Evolutionary conservation across 2,329 filamentous ascomycete genomes (phyloP), one percentile per base, ranked within the genome.

Genomic region (Colletotrichum sp.): DNA sequence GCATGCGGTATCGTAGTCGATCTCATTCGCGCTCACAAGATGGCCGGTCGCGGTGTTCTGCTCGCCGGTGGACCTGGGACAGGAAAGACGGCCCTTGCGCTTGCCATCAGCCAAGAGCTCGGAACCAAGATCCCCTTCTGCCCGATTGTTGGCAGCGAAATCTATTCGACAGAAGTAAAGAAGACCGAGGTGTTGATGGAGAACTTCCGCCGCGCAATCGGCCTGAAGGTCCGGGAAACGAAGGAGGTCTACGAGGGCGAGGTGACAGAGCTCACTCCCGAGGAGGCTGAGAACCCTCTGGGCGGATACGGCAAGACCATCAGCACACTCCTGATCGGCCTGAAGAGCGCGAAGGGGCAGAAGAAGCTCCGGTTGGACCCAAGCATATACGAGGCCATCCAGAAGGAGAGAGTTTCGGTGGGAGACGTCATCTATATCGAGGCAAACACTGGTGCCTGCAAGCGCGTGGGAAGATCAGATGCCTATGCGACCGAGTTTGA

Each of bases 181-280:
- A 99, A 99, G 92, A 99, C 97, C 66, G 97, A 99, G 86, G 94
- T 98, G 79, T 88, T 99, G 84, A 99, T 99, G 97, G 97, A 99
- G 90, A 99, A 99, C 88, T 99, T 99, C 86, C 92, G 97, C 84
- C 91, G 97, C 83, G 97, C 97, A 75, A 99, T 99, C 85, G 97
- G 96, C 39, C 90, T 99, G 80, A 96, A 98, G 83, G 97, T 99
- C 79, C 95, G 97, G 82, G 97, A 99, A 90, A 98, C 96, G 68
- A 99, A 99, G 87, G 97, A 99, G 87, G 96, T 99, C 75, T 99
- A 99, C 87, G 97, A 99, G 88, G 97, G 97, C 83, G 97, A 99
- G 87, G 97, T 99, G 72, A 98, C 95, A 79, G 97, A 99, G 86
- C 92, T 99, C 80, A 98, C 96, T 36, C 97, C 97, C 52, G 97